These are phyloP conservation scores for Zygoascus bituminiphila DNA, from an alignment of 805 yeast genomes.

Conservation along the genomic window DNA sequence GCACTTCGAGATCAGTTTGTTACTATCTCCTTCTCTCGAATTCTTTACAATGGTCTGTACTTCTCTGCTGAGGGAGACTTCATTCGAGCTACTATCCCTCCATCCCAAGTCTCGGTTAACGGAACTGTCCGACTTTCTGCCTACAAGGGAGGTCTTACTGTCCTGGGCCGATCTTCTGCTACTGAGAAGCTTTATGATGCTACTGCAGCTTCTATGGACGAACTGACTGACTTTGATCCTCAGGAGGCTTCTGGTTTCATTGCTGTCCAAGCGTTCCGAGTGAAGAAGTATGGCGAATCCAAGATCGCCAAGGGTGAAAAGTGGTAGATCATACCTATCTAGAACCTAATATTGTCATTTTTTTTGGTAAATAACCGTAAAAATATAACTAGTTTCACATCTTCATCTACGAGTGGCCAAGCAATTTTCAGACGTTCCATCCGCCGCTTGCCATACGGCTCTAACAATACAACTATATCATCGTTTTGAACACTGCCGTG, in stretches of 20 bases:
- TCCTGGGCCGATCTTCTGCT: conserved; percentile 89
- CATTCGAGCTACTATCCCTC: conserved; percentile 68
- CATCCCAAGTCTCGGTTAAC: conserved; percentile 91
- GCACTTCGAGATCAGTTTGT: conserved; percentile 94
- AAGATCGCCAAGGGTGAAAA: conserved; percentile 69
- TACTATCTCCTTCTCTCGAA: conserved; percentile 81
- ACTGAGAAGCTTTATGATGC: conserved; percentile 97
- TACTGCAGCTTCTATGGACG: conserved; percentile 98
- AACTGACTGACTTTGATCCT: conserved; percentile 95
- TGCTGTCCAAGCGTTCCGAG: conserved; percentile 96
- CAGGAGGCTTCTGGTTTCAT: conserved; percentile 96
- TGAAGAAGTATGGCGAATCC: conserved; percentile 95
- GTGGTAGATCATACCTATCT: conserved; percentile 24
- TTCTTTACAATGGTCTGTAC: conserved; percentile 94
- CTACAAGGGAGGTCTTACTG: conserved; percentile 79
- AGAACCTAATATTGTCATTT: too few species aligned
- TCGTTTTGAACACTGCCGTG: too few species aligned
- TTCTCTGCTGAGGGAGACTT: conserved; percentile 98
- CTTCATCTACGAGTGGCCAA: too few species aligned
- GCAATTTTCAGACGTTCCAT: too few species aligned
- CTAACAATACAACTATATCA: too few species aligned
- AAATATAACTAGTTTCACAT: too few species aligned
- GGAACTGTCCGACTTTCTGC: conserved; percentile 91
- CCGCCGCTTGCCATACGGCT: too few species aligned
- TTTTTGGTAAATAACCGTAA: too few species aligned